Percentiles rank a stretch among this genome's conserved stretches.
These are phyloP conservation scores for Rosa chinensis DNA, from an alignment of 306 rosid species.

Conservation along the genomic window DNA sequence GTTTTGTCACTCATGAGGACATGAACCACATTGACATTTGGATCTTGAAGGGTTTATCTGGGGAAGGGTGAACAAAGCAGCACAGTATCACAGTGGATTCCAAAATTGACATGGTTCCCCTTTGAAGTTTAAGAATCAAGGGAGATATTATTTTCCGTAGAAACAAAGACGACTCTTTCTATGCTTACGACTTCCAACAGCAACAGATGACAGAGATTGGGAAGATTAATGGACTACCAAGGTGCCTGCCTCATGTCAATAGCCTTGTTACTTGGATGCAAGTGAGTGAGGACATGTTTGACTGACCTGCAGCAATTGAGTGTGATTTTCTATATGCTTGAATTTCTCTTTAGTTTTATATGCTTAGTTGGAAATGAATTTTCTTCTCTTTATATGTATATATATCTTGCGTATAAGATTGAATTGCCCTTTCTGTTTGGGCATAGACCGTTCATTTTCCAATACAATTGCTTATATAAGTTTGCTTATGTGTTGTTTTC, in stretches of 20 bases:
- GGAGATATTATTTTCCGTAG: conserved; percentile 45
- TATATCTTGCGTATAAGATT: neutral
- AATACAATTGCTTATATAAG: neutral
- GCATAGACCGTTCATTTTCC: neutral
- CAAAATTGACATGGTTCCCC: conserved; percentile 44
- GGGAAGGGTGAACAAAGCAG: conserved; percentile 48
- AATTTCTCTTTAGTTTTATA: neutral
- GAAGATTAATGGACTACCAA: neutral
- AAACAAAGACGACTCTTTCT: conserved; percentile 34
- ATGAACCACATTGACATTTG: conserved; percentile 42
- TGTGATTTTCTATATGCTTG: neutral
- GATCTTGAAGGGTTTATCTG: conserved; percentile 41
- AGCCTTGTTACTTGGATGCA: conserved; percentile 47
- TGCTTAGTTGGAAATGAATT: neutral
- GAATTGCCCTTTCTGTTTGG: neutral
- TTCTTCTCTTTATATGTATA: neutral
- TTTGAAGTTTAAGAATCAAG: conserved; percentile 36
- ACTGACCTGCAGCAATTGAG: neutral
- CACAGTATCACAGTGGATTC: conserved; percentile 39
- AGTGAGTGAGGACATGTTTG: neutral
- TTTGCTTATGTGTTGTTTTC: neutral
- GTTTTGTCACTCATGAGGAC: conserved; percentile 34
- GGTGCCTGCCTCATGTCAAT: conserved; percentile 42
- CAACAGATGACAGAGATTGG: conserved; percentile 33
- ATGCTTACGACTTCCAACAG: conserved; percentile 35